A percentile compares a stretch with the other conserved stretches of the same genome.
Conservation (phyloP, 371 early-diverging fungal species). For the Funneliformis caledonium region DNA sequence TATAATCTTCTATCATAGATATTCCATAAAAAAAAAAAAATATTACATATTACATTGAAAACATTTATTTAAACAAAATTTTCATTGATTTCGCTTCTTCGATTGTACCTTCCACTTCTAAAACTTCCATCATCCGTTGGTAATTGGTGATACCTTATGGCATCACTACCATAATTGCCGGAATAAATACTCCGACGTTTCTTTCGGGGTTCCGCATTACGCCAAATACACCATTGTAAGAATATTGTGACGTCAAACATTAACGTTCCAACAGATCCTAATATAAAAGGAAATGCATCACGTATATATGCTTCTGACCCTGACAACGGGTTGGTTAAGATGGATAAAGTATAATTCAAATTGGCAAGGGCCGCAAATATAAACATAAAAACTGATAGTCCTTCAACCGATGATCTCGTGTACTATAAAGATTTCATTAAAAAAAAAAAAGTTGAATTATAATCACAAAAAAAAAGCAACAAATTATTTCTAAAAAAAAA, state of each 20-base stretch:
- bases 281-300: constrained; percentile 68
- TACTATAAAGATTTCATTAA: constrained; percentile 39
- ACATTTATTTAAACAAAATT: background rate
- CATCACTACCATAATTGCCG: background rate
- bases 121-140: background rate
- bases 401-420: constrained; percentile 64
- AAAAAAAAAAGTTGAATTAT: background rate
- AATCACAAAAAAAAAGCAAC: background rate
- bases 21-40: no score
- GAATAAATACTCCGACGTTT: background rate
- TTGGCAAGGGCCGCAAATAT: constrained; percentile 75
- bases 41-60: background rate
- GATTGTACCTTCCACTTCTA: background rate
- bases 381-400: constrained; percentile 72
- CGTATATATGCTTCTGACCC: constrained; percentile 33
- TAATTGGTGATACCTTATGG: background rate
- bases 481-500: background rate
- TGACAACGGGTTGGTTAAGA: constrained; percentile 40
- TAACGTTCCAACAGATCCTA: constrained; percentile 71
- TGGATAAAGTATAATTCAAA: constrained; percentile 66
- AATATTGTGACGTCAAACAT: constrained; percentile 69
- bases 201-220: background rate
- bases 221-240: constrained; percentile 52
- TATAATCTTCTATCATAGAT: no score
- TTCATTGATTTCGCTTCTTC: background rate